These are phyloP conservation scores for Exserohilum rostratum DNA, from an alignment of 2,329 filamentous ascomycete genomes.

Conservation along the genomic window DNA sequence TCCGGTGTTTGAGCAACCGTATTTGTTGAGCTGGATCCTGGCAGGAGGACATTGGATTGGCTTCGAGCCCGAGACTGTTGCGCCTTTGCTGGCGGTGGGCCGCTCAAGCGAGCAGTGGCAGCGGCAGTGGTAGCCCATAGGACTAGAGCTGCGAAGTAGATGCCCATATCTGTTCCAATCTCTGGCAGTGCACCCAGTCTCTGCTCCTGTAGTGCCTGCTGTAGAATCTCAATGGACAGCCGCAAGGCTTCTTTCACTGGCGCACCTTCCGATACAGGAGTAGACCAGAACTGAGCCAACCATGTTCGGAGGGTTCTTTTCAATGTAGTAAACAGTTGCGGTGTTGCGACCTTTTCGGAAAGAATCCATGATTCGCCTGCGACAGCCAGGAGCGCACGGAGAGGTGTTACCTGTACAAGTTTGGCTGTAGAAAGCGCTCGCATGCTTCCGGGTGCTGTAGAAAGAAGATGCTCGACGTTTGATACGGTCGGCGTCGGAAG, in stretches of 20 bases:
- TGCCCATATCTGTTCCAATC: slow-evolving; percentile 42
- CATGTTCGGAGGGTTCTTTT: slow-evolving; percentile 46
- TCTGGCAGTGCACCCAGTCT: slow-evolving; percentile 23
- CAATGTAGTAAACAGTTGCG: slow-evolving; percentile 38
- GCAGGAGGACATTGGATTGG: slow-evolving; percentile 15
- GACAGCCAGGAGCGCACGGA: slow-evolving; percentile 52
- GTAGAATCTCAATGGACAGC: slow-evolving; percentile 33
- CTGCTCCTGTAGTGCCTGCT: slow-evolving; percentile 30
- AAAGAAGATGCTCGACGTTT: slow-evolving; percentile 34
- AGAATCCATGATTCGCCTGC: slow-evolving; percentile 55
- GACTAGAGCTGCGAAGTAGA: slow-evolving; percentile 45
- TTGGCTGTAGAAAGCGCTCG: slow-evolving; percentile 46
- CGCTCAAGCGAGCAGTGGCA: slow-evolving; percentile 26
- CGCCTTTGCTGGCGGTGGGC: slow-evolving; percentile 10
- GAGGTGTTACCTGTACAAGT: slow-evolving; percentile 47
- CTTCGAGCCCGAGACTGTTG: slow-evolving; percentile 16
- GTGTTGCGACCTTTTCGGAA: slow-evolving; percentile 49
- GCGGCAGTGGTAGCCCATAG: slow-evolving; percentile 45
- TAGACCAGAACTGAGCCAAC: slow-evolving; percentile 40
- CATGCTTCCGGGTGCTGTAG: slow-evolving; percentile 28
- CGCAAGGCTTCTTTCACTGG: slow-evolving; percentile 35
- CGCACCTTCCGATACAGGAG: slow-evolving; percentile 10
- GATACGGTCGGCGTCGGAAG: slow-evolving; percentile 14
- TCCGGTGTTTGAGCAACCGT: slow-evolving; percentile 2
- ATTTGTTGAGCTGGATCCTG: slow-evolving; percentile 9